Percentiles rank a stretch among this genome's conserved stretches.
These are phyloP conservation scores for Gossypium thurberi DNA, from an alignment of 345 rosid species.

Conservation along the genomic window DNA sequence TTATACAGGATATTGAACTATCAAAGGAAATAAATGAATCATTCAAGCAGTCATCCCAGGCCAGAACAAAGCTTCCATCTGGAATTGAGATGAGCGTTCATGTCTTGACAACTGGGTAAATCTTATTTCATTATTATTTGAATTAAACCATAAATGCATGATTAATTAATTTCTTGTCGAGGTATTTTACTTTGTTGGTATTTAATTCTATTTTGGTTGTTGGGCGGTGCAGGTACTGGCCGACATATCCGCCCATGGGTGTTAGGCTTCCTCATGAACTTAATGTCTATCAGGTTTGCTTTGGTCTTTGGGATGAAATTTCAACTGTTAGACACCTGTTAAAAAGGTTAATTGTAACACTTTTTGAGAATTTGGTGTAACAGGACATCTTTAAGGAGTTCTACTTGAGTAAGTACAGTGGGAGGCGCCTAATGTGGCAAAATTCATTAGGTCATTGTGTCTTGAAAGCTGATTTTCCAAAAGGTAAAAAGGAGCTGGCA, in stretches of 20 bases:
- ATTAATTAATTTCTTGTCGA: not conserved
- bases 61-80: constrained; percentile 87
- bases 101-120: constrained; percentile 91
- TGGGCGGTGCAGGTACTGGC: constrained; percentile 84
- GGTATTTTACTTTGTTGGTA: not conserved
- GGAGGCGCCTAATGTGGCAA: constrained; percentile 98
- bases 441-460: constrained; percentile 96
- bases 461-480: constrained; percentile 80
- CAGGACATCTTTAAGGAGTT: constrained; percentile 98
- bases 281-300: constrained; percentile 87
- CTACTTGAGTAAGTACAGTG: constrained; percentile 93
- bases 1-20: constrained; percentile 81
- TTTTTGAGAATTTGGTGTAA: constrained; percentile 11
- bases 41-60: constrained; percentile 95
- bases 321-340: not conserved
- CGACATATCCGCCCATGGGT: constrained; percentile 99
- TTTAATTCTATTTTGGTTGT: constrained; percentile 12
- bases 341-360: not conserved
- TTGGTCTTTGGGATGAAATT: constrained; percentile 14
- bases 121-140: constrained; percentile 8
- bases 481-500: constrained; percentile 91
- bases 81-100: constrained; percentile 99
- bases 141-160: not conserved
- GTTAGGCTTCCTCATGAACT: constrained; percentile 97
- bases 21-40: constrained; percentile 98